Evolutionary conservation across 495 filamentous ascomycete genomes (phyloP).

Genomic region (Daldinia vernicosa): DNA sequence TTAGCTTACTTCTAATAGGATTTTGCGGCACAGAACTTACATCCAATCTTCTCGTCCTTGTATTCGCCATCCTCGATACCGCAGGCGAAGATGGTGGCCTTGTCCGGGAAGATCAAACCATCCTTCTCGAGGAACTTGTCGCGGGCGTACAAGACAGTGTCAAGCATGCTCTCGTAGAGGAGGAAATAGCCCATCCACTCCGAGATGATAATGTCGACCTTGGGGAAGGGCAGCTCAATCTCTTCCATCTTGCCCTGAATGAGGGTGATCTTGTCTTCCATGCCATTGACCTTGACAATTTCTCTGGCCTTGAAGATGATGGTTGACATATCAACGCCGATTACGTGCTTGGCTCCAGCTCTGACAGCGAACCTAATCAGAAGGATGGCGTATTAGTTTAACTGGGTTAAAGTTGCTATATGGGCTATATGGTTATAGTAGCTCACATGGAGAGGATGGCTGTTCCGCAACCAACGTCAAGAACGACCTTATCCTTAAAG

Average conservation of each 20-base stretch:
- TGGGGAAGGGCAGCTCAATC: constrained; percentile 75
- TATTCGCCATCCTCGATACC: constrained; percentile 89
- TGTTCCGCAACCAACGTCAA: constrained; percentile 94
- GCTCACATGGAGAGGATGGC: constrained; percentile 86
- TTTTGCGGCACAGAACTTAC: constrained; percentile 50
- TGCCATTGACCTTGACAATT: constrained; percentile 82
- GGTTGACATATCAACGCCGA: constrained; percentile 91
- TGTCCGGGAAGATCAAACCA: constrained; percentile 90
- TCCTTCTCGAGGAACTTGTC: constrained; percentile 80
- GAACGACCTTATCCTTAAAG: constrained; percentile 88
- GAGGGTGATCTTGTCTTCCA: constrained; percentile 79
- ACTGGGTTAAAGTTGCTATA: not conserved
- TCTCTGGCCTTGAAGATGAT: constrained; percentile 89
- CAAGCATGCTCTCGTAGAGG: constrained; percentile 94
- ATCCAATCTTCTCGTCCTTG: constrained; percentile 75
- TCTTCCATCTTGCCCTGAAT: constrained; percentile 94
- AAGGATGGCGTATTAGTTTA: constrained; percentile 18
- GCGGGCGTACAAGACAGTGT: constrained; percentile 88
- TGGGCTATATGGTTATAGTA: not conserved
- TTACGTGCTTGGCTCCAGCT: constrained; percentile 88
- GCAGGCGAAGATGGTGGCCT: constrained; percentile 85
- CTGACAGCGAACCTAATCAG: constrained; percentile 77
- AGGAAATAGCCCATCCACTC: constrained; percentile 99
- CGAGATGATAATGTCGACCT: constrained; percentile 95
- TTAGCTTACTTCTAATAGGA: constrained; percentile 38